Percentiles rank a stretch among this genome's conserved stretches.
Conservation (phyloP, 2,329 filamentous ascomycete genomes). For the Chaetothyriales sp. region DNA sequence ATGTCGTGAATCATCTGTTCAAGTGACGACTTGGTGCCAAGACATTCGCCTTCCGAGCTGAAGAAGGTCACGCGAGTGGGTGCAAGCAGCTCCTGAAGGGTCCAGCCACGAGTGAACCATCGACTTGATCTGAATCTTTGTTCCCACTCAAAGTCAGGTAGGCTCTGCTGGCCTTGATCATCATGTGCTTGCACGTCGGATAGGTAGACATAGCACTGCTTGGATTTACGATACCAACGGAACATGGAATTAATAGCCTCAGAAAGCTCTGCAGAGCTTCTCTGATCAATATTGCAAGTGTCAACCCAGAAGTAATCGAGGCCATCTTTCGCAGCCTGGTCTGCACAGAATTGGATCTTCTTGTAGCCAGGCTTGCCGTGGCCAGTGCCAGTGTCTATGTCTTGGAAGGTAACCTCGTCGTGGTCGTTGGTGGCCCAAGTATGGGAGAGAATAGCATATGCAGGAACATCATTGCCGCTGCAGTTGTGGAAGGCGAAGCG, state of each 20-base stretch:
- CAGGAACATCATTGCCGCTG: not conserved
- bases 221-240: conserved; percentile 15
- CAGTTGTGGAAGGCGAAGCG: too few relatives aligned
- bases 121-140: conserved; percentile 1
- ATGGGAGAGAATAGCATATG: conserved; percentile 14
- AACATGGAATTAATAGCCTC: conserved; percentile 18
- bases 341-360: conserved; percentile 8
- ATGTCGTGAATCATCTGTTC: not conserved
- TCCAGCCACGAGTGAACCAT: conserved; percentile 21
- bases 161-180: too few relatives aligned
- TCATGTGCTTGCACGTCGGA: conserved; percentile 11
- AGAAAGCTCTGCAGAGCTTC: conserved; percentile 9
- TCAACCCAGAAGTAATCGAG: conserved; percentile 19
- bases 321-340: conserved; percentile 4
- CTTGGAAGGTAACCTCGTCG: conserved; percentile 8
- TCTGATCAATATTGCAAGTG: conserved; percentile 19
- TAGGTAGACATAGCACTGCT: conserved; percentile 12
- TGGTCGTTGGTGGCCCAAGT: conserved; percentile 5
- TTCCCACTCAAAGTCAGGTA: too few relatives aligned
- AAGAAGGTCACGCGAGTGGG: conserved; percentile 17
- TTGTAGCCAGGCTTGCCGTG: not conserved
- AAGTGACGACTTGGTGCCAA: conserved; percentile 7
- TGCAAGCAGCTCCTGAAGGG: conserved; percentile 21
- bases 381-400: conserved; percentile 14
- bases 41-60: conserved; percentile 7